These are phyloP conservation scores for Calonectria ilicicola DNA, from an alignment of 2,329 filamentous ascomycete genomes.

Conservation along the genomic window DNA sequence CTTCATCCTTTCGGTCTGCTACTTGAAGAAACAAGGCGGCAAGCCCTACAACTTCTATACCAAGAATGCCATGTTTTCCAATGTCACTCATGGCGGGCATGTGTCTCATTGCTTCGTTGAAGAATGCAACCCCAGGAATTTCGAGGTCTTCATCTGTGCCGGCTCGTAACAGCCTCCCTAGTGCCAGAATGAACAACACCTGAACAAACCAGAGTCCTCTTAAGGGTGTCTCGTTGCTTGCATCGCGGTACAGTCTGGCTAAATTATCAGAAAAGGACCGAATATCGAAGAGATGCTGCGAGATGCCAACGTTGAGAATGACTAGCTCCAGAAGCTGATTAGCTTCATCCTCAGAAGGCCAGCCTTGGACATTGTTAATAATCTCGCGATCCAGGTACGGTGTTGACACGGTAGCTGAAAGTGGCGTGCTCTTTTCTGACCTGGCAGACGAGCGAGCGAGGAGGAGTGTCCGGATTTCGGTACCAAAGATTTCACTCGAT, in stretches of 20 bases:
- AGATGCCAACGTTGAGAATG: constrained; percentile 31
- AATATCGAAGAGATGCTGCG: constrained; percentile 29
- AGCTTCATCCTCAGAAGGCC: constrained; percentile 31
- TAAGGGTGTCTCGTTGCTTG: background rate
- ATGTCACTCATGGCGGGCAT: constrained; percentile 22
- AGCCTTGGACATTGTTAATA: constrained; percentile 20
- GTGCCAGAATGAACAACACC: constrained; percentile 24
- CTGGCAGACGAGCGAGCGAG: constrained; percentile 12
- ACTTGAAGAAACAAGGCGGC: constrained; percentile 27
- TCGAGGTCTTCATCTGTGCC: constrained; percentile 21
- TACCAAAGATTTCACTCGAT: constrained; percentile 30
- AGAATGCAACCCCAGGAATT: constrained; percentile 25
- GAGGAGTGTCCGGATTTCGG: constrained; percentile 23
- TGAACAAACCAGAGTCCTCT: constrained; percentile 28
- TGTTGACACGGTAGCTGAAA: constrained; percentile 5
- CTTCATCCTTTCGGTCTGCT: constrained; percentile 31
- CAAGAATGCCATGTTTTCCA: constrained; percentile 20
- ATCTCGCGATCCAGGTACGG: constrained; percentile 17
- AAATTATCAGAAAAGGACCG: constrained; percentile 27
- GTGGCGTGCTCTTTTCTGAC: constrained; percentile 14
- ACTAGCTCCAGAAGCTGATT: constrained; percentile 26
- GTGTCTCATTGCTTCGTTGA: constrained; percentile 29
- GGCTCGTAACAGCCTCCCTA: constrained; percentile 25
- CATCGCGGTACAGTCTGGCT: constrained; percentile 14
- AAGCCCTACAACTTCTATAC: constrained; percentile 29